phyloP scores from a whole-genome alignment of 257 asterid genomes.

The Nicotiana sylvestris region DNA sequence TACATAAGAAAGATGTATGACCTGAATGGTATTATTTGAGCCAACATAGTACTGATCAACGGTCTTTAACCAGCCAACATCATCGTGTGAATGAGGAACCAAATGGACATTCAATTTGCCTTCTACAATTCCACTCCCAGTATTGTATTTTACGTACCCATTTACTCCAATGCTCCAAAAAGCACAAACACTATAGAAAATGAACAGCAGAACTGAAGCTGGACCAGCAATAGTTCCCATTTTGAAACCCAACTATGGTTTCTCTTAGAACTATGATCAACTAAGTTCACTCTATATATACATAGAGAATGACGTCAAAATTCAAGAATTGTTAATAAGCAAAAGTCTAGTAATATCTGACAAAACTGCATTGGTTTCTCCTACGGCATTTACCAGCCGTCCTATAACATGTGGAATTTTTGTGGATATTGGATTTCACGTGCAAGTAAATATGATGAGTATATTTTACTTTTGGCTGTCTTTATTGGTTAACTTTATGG shows the following conservation, averaged over 20 bases:
- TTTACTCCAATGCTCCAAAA: constrained; percentile 31
- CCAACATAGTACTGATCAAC: constrained; percentile 93
- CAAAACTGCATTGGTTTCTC: not conserved
- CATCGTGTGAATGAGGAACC: constrained; percentile 90
- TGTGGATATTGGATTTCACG: not conserved
- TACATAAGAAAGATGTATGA: constrained; percentile 3
- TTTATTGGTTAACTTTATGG: not conserved
- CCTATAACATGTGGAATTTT: not conserved
- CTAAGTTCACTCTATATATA: not conserved
- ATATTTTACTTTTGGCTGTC: no score
- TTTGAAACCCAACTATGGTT: constrained; percentile 7
- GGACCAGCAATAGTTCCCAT: constrained; percentile 24
- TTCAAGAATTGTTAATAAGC: not conserved
- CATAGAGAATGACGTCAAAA: not conserved
- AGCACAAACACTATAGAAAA: constrained; percentile 22
- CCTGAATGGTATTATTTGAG: constrained; percentile 80
- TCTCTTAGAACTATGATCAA: not conserved
- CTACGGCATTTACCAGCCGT: not conserved
- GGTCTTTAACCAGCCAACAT: constrained; percentile 93
- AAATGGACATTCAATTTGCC: constrained; percentile 84
- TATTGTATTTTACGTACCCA: constrained; percentile 42
- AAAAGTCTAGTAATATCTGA: not conserved
- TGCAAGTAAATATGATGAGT: not conserved
- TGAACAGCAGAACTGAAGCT: constrained; percentile 29
- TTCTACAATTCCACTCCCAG: constrained; percentile 55